Base-by-base conservation (phyloP, 2,329 filamentous ascomycete genomes). In the Monosporascus sp. region DNA sequence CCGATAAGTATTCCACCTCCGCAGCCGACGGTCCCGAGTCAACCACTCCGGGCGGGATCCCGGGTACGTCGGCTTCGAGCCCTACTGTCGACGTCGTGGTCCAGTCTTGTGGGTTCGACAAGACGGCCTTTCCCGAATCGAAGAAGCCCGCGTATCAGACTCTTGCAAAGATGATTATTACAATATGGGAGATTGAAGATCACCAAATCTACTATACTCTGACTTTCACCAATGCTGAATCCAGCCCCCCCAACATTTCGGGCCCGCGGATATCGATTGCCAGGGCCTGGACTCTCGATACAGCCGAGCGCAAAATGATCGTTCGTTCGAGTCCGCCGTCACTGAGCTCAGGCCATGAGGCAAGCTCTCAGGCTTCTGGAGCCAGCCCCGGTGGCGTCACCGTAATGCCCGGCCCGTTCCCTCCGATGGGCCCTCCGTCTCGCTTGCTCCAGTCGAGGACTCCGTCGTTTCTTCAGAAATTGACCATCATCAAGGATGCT, bases 151-250 rank as follows among this genome's bases (percentile, higher is more conserved):
- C 72, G 22, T 69, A 67, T 49, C 75, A 74, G 61, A 69, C 83
- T 0, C 82, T 82, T 57, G 85, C 88, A 22, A 87, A 86, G 59
- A 89, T 91, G 85, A 89, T 91, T 47, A 82, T 91, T 22, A 88
- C 85, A 1, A 81, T 89, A 7, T 92, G 87, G 85, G 79, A 83
- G 55, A 75, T 81, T n/a, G 81, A 87, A 40, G 82, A 88, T 43
- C 77, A 79, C 20, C 80, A 85, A 59, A 82, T 79, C 9, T 91
- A 86, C 68, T 91, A 85, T 64, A 91, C 86, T 2, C 72, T 91
- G 54, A 90, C 87, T 0, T 91, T 92, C 56, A 91, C 87, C 11
- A 84, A 79, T 56, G 79, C 82, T 14, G 73, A 78, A 19, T 74
- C 74, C 1, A 65, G 68, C 0, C 52, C 68, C 2, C 64, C 73